A percentile compares a stretch with the other conserved stretches of the same genome.
phyloP scores from a whole-genome alignment of 2,329 filamentous ascomycete genomes.

The Colletotrichum somersetense region DNA sequence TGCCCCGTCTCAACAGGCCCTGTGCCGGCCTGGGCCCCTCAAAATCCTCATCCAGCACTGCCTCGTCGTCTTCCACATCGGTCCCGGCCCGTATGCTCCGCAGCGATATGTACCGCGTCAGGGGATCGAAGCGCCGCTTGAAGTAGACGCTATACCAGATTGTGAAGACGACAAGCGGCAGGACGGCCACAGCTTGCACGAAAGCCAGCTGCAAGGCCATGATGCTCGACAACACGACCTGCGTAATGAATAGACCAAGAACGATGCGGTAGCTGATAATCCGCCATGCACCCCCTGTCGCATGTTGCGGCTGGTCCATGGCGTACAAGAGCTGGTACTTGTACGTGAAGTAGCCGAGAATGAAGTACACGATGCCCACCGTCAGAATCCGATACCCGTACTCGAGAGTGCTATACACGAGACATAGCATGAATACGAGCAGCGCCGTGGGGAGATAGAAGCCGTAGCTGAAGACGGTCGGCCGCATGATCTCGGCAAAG shows the following conservation, averaged over 20 bases:
- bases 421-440: slow-evolving; percentile 92
- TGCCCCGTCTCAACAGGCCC: slow-evolving; percentile 63
- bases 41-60: slow-evolving; percentile 53
- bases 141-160: slow-evolving; percentile 93
- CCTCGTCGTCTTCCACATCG: slow-evolving; percentile 53
- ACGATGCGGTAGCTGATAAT: slow-evolving; percentile 96
- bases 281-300: slow-evolving; percentile 92
- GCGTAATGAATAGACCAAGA: slow-evolving; percentile 87
- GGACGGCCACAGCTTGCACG: slow-evolving; percentile 76
- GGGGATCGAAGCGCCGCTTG: slow-evolving; percentile 82
- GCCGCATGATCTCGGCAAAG: slow-evolving; percentile 83
- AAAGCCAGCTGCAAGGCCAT: slow-evolving; percentile 82
- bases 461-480: slow-evolving; percentile 92
- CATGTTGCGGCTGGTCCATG: slow-evolving; percentile 97
- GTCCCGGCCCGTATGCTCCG: slow-evolving; percentile 78
- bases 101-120: slow-evolving; percentile 93
- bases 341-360: slow-evolving; percentile 88
- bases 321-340: slow-evolving; percentile 98
- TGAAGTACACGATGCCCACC: slow-evolving; percentile 86
- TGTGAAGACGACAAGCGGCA: slow-evolving; percentile 83
- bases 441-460: slow-evolving; percentile 95
- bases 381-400: slow-evolving; percentile 85
- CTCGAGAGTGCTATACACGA: slow-evolving; percentile 91
- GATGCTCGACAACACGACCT: slow-evolving; percentile 90
- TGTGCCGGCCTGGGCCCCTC: slow-evolving; percentile 54